phyloP scores from a whole-genome alignment of 805 yeast genomes.

The Myxozyma vanderwaltii region DNA sequence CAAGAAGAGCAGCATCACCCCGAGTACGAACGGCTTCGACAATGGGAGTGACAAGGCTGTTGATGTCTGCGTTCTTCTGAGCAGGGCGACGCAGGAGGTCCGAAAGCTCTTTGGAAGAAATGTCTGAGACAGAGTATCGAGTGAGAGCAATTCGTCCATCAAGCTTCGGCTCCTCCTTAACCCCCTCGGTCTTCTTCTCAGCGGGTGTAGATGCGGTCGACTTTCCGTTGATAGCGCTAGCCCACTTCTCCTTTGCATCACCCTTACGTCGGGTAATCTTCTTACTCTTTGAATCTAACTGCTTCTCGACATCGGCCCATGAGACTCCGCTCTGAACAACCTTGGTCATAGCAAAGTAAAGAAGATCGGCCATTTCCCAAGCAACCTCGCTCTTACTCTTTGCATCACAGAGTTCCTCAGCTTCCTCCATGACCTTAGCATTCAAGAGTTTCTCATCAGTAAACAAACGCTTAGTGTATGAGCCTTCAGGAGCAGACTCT shows the following conservation, averaged over 20 bases:
- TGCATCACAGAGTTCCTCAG: constrained; percentile 93
- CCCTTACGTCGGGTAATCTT: constrained; percentile 94
- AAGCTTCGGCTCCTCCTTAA: constrained; percentile 11
- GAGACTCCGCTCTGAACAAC: constrained; percentile 75
- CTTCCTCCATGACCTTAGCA: constrained; percentile 94
- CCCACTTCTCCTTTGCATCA: constrained; percentile 86
- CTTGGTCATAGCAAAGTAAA: constrained; percentile 66
- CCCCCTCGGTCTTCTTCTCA: constrained; percentile 2
- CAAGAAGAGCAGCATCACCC: constrained; percentile 89
- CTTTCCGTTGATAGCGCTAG: constrained; percentile 11
- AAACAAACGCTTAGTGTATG: constrained; percentile 90
- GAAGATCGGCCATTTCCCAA: constrained; percentile 96
- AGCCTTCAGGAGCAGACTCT: constrained; percentile 78
- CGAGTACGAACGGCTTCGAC: constrained; percentile 70
- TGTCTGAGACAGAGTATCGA: constrained; percentile 49
- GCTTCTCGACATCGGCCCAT: constrained; percentile 76
- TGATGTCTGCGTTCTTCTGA: constrained; percentile 87
- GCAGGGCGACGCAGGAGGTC: constrained; percentile 87
- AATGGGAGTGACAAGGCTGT: constrained; percentile 90
- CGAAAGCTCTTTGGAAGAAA: constrained; percentile 51
- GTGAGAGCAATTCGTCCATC: constrained; percentile 54
- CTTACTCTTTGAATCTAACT: constrained; percentile 77
- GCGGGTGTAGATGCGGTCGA: not conserved
- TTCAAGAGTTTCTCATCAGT: constrained; percentile 70
- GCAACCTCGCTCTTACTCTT: constrained; percentile 66